Evolutionary conservation across 371 early-diverging fungal genomes (phyloP), one percentile per base, ranked within the genome.

Genomic region (Lichtheimia ramosa): DNA sequence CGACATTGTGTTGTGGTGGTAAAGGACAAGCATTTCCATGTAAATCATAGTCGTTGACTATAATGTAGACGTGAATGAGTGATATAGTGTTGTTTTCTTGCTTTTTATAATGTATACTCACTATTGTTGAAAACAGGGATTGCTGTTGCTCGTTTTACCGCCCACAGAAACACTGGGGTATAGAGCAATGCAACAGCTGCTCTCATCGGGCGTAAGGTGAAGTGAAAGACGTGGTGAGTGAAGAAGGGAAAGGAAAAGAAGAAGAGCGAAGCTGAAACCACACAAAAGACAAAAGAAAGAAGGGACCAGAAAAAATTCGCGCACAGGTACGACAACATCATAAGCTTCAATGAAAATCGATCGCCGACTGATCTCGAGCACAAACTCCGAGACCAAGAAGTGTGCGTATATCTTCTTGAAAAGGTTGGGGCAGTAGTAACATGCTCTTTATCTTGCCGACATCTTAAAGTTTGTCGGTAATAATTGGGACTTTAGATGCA

Each of bases 11-110:
- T 7, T 69, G 63, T 20, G 77, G 55, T 14, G 66, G 54, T 18
- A 74, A 65, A 7, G 83, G 84, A 58, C 87, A 87, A 2, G 58
- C 25, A 6, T 79, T 59, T n/a, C 85, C 85, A 46, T 79, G 54
- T 53, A 66, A 56, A 61, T 83, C 79, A 62, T 70, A 69, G 46
- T 75, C 68, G 58, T 87, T 87, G 56, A 78, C 87, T 83, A 56
- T 39, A 16, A 43, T 41, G 43, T 27, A 20, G 52, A 53, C n/a
- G 25, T 8, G 10, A n/a, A 8, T 34, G 10, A 34, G 34, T 34
- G 10, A 8, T 25, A 25, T 2, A 25, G 25, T 8, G 2, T 34
- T 10, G 34, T 34, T 34, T 34, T 27, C 7, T 8, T 5, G 34
- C 34, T 5, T 34, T 27, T 34, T 34, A 34, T 10, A 10, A 8